These are phyloP conservation scores for Aspergillus sp. DNA, from an alignment of 2,329 filamentous ascomycete species.

Conservation along the genomic window DNA sequence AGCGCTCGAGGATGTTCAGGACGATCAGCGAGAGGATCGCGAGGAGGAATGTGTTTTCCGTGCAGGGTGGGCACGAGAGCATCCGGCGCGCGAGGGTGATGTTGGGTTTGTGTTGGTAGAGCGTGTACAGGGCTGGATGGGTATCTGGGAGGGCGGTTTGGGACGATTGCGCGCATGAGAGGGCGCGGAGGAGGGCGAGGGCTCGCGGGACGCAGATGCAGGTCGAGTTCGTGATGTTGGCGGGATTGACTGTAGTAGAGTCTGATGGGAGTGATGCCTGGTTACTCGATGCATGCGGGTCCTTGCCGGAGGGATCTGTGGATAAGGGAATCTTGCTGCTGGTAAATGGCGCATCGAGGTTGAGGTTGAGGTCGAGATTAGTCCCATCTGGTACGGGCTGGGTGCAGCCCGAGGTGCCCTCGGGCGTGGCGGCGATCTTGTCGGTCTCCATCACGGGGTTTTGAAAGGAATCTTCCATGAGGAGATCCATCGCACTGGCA, in stretches of 20 bases:
- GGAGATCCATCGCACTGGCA: background rate
- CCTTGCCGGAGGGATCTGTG: no score
- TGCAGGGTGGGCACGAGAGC: slow-evolving; percentile 38
- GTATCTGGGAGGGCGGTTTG: background rate
- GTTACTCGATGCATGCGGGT: no score
- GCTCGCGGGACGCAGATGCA: background rate
- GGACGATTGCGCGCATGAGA: background rate
- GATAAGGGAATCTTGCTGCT: no score
- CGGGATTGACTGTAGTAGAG: background rate
- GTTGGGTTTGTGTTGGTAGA: slow-evolving; percentile 31
- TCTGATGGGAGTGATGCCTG: background rate
- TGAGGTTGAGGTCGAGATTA: no score
- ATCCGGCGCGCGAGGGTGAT: slow-evolving; percentile 36
- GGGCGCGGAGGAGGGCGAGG: background rate
- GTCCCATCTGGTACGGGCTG: no score
- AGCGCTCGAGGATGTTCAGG: slow-evolving; percentile 42
- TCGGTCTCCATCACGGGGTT: background rate
- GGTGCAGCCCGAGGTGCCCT: no score
- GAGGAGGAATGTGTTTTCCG: slow-evolving; percentile 38
- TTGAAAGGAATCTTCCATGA: background rate
- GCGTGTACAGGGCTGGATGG: background rate
- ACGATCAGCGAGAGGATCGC: slow-evolving; percentile 38
- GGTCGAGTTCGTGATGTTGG: background rate
- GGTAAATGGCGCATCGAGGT: no score
- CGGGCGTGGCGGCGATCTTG: no score